Conservation (phyloP, 129 eudicot species). For the Flaveria brownii region DNA sequence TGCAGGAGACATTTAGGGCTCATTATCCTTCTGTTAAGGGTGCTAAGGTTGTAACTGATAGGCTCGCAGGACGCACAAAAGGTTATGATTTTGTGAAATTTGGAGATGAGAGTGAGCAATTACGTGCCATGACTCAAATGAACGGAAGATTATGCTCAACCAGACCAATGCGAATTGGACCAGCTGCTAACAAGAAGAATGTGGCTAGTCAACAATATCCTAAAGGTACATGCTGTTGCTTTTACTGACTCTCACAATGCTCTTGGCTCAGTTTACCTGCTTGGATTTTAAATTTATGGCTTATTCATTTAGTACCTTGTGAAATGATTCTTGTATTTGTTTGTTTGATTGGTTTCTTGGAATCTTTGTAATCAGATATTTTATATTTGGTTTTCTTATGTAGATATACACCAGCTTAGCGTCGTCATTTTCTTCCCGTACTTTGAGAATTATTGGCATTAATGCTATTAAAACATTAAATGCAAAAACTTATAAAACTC, state of each 20-base stretch:
- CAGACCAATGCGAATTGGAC: conserved; percentile 93
- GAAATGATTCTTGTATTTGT: conserved; percentile 27
- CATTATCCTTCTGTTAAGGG: conserved; percentile 80
- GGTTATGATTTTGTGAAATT: conserved; percentile 97
- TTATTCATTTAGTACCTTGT: conserved; percentile 21
- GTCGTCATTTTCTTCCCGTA: conserved; percentile 52
- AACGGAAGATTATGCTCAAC: conserved; percentile 78
- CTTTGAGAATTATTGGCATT: conserved; percentile 43
- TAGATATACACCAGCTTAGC: conserved; percentile 43
- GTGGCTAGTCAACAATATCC: conserved; percentile 51
- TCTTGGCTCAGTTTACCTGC: not conserved
- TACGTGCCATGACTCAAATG: conserved; percentile 97
- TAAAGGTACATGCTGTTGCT: conserved; percentile 44
- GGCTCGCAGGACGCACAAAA: conserved; percentile 72
- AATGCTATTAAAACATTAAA: conserved; percentile 31
- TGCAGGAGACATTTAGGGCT: conserved; percentile 86
- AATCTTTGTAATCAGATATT: conserved; percentile 21
- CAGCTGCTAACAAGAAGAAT: conserved; percentile 79
- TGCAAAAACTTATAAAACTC: conserved; percentile 62
- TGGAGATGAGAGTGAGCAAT: conserved; percentile 83
- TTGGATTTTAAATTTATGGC: not conserved
- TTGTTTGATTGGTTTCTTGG: conserved; percentile 29
- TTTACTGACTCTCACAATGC: conserved; percentile 1
- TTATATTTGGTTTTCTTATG: conserved; percentile 26
- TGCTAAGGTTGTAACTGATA: conserved; percentile 91